Evolutionary conservation across 1,139 yeast species (phyloP).

Genomic region (Candida mesenterica): DNA sequence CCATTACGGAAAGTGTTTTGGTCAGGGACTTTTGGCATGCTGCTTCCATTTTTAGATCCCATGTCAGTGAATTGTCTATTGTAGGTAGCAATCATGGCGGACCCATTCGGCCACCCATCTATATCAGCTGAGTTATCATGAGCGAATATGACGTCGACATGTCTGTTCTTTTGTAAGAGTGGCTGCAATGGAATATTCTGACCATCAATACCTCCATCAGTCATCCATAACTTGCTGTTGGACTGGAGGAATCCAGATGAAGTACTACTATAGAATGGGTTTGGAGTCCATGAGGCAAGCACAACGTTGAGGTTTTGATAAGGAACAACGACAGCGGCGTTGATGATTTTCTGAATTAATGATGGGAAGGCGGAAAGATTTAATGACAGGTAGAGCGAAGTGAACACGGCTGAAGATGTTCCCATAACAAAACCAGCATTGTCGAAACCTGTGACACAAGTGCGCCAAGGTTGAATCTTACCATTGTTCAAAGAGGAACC

Average conservation of each 20-base stretch:
- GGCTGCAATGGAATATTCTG: conserved; percentile 20
- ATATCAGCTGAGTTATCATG: conserved; percentile 17
- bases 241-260: conserved; percentile 4
- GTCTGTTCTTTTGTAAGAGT: conserved; percentile 15
- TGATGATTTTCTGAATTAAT: conserved; percentile 38
- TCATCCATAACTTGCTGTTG: conserved; percentile 11
- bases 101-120: conserved; percentile 19
- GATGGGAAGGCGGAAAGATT: conserved; percentile 35
- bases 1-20: conserved; percentile 14
- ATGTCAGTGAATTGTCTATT: conserved; percentile 18
- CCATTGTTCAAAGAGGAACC: conserved; percentile 36
- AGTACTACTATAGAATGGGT: conserved; percentile 21
- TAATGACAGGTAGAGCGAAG: conserved; percentile 49
- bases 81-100: conserved; percentile 17
- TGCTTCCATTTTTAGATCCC: conserved; percentile 24
- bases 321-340: conserved; percentile 15
- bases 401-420: conserved; percentile 19
- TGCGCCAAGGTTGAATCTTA: conserved; percentile 23
- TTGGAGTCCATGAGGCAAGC: conserved; percentile 18
- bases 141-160: conserved; percentile 20
- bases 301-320: conserved; percentile 2
- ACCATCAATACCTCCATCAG: conserved; percentile 23
- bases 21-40: conserved; percentile 21
- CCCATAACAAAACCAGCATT: conserved; percentile 61
- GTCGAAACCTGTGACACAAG: conserved; percentile 61